Percentiles rank a stretch among this genome's conserved stretches.
Conservation (phyloP, 2,329 filamentous ascomycete species). For the Alternaria postmessia region DNA sequence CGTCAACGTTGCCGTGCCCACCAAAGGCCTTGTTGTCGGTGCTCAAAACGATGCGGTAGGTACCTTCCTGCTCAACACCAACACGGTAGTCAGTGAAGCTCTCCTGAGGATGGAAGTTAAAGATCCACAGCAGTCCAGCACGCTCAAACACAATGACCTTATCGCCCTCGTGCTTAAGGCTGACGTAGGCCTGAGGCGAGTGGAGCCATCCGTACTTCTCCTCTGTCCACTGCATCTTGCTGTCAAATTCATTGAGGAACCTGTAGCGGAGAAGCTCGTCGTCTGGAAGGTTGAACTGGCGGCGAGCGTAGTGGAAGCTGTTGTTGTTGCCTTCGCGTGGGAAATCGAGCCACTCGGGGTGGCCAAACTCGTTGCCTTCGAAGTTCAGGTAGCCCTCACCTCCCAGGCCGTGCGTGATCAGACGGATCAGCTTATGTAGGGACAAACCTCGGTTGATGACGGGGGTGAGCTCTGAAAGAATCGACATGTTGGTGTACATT, state of each 20-base stretch:
- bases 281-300: conserved; percentile 91
- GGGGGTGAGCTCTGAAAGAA: conserved; percentile 80
- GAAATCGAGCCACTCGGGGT: conserved; percentile 99
- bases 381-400: conserved; percentile 99
- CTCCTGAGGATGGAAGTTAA: conserved; percentile 89
- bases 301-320: conserved; percentile 92
- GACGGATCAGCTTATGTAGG: conserved; percentile 96
- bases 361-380: conserved; percentile 97
- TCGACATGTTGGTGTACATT: conserved; percentile 98
- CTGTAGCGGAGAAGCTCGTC: conserved; percentile 86
- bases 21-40: conserved; percentile 80
- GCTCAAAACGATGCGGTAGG: conserved; percentile 86
- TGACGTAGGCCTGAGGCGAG: conserved; percentile 85
- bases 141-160: conserved; percentile 97
- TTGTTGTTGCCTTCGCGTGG: conserved; percentile 91
- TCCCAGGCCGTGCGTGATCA: conserved; percentile 88
- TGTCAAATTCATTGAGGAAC: conserved; percentile 93
- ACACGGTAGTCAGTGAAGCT: conserved; percentile 94
- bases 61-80: conserved; percentile 83
- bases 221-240: conserved; percentile 87
- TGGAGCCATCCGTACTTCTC: conserved; percentile 91
- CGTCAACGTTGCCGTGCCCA: conserved; percentile 78
- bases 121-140: conserved; percentile 87
- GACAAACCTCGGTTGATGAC: conserved; percentile 90
- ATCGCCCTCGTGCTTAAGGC: conserved; percentile 90